Percentiles rank a stretch among this genome's conserved stretches.
Evolutionary conservation across 345 rosid genomes (phyloP).

Genomic region (Syzygium aromaticum): DNA sequence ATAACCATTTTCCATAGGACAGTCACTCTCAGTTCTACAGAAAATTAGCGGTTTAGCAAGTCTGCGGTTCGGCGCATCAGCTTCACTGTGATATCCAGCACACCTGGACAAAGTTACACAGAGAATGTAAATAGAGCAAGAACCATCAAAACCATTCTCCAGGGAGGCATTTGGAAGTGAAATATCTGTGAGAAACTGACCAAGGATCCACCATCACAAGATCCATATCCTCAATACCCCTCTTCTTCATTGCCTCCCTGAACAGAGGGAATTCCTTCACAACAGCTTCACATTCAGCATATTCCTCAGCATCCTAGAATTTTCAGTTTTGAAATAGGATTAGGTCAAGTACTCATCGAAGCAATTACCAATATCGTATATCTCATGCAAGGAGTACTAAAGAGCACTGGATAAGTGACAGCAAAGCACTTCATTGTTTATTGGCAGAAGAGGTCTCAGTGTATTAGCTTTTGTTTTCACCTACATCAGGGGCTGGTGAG

Average conservation of each 20-base stretch:
- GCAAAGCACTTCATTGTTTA: neutral
- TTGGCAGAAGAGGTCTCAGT: neutral
- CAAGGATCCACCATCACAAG: slow-evolving; percentile 78
- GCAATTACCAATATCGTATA: neutral
- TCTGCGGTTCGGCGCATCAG: slow-evolving; percentile 66
- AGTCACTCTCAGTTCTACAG: slow-evolving; percentile 68
- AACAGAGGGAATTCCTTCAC: slow-evolving; percentile 61
- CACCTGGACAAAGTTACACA: slow-evolving; percentile 30
- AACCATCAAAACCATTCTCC: neutral
- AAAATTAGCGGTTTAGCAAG: slow-evolving; percentile 62
- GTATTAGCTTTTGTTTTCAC: neutral
- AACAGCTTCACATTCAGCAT: slow-evolving; percentile 70
- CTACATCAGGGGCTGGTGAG: neutral
- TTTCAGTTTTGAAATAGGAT: neutral
- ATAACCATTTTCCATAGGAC: slow-evolving; percentile 74
- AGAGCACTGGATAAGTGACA: neutral
- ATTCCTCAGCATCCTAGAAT: slow-evolving; percentile 59
- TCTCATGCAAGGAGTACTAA: neutral
- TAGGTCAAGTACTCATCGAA: neutral
- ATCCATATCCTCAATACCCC: slow-evolving; percentile 74
- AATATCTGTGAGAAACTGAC: slow-evolving; percentile 18
- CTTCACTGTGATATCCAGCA: slow-evolving; percentile 60
- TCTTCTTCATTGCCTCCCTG: slow-evolving; percentile 64
- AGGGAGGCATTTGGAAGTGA: neutral
- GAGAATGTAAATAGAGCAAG: neutral